Base-by-base conservation (phyloP, 805 yeast genomes). In the Pichia cabralensis region DNA sequence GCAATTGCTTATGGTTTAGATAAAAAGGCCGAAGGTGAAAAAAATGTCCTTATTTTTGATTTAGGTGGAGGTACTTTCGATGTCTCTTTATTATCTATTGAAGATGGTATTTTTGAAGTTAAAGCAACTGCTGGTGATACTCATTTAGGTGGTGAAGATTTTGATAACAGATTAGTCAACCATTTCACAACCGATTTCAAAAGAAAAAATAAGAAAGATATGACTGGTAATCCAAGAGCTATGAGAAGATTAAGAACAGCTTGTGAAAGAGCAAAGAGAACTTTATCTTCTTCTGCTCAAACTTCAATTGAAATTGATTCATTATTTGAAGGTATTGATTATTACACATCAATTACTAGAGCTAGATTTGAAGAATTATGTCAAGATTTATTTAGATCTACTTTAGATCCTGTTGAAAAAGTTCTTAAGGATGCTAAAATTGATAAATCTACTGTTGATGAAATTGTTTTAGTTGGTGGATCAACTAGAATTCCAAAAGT, bases 201-300 rank as follows among this genome's bases (percentile, higher is more conserved):
- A 85, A 79, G 96, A 73, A 88, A 89, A 78, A 75, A 83, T 79
- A 85, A 85, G 80, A 84, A 85, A 75, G 97, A 89, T 63, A 67
- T 89, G 48, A 74, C 95, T 35, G 49, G 75, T 53, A 86, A 88
- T 79, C 95, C 86, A 73, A 84, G 97, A 75, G 94, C 97, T 46
- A 73, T 89, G 62, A 84, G 97, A 76, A 85, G 96, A 79, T 76
- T 88, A 65, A 82, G 96, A 77, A 88, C 96, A 50, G 96, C 96
- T 53, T 86, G 95, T 71, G 97, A 88, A 75, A 81, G 97, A 69
- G 97, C 97, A 47, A 88, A 88, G 94, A 85, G 97, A 76, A 85
- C 96, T 45, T 75, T 88, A 56, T 89, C 96, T 28, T 86, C 96
- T 23, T 82, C 95, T 41, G 85, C 96, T 46, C 95, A 86, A 70